Evolutionary conservation across 441 rosid species (phyloP).

Genomic region (Eruca vesicaria): DNA sequence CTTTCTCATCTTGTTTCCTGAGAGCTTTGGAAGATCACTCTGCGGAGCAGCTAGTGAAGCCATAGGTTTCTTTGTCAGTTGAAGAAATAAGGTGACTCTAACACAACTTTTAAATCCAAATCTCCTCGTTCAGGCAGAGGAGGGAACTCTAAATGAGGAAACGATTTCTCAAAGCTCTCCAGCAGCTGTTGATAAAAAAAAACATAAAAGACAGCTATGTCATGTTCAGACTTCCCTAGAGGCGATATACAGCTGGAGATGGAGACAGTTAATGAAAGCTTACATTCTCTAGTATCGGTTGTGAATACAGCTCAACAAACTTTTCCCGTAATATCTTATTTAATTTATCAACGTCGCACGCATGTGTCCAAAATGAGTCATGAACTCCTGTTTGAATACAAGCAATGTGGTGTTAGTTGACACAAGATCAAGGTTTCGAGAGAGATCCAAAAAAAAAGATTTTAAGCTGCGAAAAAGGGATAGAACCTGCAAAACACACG

Average conservation of each 20-base stretch:
- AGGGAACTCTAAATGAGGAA: slow-evolving; percentile 70
- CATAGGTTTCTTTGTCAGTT: slow-evolving; percentile 46
- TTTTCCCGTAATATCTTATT: slow-evolving; percentile 86
- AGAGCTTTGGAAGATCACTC: slow-evolving; percentile 21
- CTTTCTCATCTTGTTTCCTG: slow-evolving; percentile 19
- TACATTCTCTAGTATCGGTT: slow-evolving; percentile 90
- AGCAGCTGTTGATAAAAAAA: slow-evolving; percentile 55
- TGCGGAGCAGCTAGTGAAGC: slow-evolving; percentile 19
- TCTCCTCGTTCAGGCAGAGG: slow-evolving; percentile 88
- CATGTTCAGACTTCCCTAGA: not conserved
- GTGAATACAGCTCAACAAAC: slow-evolving; percentile 88
- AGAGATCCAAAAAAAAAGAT: not conserved
- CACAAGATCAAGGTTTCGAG: slow-evolving; percentile 22
- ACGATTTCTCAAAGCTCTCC: slow-evolving; percentile 77
- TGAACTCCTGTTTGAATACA: slow-evolving; percentile 75
- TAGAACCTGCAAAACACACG: slow-evolving; percentile 85
- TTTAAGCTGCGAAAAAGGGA: slow-evolving; percentile 5
- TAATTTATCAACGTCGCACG: slow-evolving; percentile 86
- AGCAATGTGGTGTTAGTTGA: slow-evolving; percentile 12
- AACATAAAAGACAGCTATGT: slow-evolving; percentile 2
- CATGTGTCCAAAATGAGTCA: slow-evolving; percentile 99
- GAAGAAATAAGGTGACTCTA: slow-evolving; percentile 91
- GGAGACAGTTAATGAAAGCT: slow-evolving; percentile 33
- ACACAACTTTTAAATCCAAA: slow-evolving; percentile 79
- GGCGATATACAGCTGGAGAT: not conserved